phyloP scores from a whole-genome alignment of 2,329 filamentous ascomycete species.

The Fusarium nelsonii region DNA sequence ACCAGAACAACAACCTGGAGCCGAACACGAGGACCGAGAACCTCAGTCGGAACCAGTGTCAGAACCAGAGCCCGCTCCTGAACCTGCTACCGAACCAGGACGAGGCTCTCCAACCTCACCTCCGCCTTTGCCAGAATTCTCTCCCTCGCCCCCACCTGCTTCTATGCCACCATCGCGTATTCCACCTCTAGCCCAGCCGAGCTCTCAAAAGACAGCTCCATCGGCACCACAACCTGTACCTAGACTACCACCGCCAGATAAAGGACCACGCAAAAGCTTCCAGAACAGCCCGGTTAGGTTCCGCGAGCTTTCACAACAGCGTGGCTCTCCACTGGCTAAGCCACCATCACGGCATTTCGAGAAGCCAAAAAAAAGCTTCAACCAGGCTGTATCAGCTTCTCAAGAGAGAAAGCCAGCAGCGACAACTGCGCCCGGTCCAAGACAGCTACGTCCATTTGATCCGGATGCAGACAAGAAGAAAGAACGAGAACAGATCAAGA shows the following conservation, averaged over 20 bases:
- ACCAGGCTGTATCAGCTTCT: not conserved
- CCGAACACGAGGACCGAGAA: not conserved
- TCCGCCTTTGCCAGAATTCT: constrained; percentile 4
- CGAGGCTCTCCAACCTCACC: constrained; percentile 11
- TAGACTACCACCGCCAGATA: constrained; percentile 57
- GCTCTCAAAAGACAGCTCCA: constrained; percentile 10
- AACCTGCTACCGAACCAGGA: not conserved
- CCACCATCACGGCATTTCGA: constrained; percentile 50
- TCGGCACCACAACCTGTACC: constrained; percentile 32
- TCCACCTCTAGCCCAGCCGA: constrained; percentile 11
- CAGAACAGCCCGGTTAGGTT: constrained; percentile 69
- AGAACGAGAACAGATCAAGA: constrained; percentile 64
- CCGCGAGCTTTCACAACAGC: constrained; percentile 50
- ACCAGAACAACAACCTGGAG: not conserved
- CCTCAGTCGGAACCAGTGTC: not conserved
- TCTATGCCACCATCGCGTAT: constrained; percentile 37
- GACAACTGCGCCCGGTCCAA: not conserved
- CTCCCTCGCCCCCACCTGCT: constrained; percentile 24
- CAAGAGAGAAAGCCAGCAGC: constrained; percentile 1
- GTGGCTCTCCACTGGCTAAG: constrained; percentile 65
- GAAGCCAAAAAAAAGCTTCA: constrained; percentile 30
- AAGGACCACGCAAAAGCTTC: constrained; percentile 68
- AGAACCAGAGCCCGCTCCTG: not conserved
- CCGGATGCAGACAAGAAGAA: constrained; percentile 63
- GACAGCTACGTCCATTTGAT: constrained; percentile 48